Base-by-base conservation (phyloP, 2,329 filamentous ascomycete genomes). In the Dryadomyces sulphureus region DNA sequence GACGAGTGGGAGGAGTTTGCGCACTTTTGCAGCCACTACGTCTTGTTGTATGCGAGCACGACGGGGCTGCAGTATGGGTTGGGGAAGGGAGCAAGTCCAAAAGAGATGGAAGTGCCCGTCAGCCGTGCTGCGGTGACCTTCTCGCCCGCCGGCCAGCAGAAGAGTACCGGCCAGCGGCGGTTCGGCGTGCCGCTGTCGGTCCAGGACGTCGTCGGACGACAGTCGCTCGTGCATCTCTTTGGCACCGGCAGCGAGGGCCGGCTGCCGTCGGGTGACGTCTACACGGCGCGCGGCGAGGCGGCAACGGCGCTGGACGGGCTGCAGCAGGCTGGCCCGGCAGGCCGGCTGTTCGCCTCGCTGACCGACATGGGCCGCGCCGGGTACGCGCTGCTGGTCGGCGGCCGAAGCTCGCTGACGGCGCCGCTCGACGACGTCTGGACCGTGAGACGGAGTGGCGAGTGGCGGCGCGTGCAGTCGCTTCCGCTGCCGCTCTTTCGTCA, bases 1-100 rank as follows among this genome's bases (percentile, higher is more conserved):
- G 90, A 96, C 60, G 89, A 95, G 62, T 94, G 87, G 87, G 90
- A 96, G 61, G 90, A 95, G 56, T 88, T 95, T 57, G 79, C 83
- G 2, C 67, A 94, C 1, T 94, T 93, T 60, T 78, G 76, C 2
- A 79, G 79, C 30, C 89, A 95, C 61, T 94, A 94, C 61, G 84
- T 89, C 54, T 64, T 95, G 38, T 68, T 94, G 8, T 68, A 77
- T 43, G 85, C 86, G 14, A 70, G 65, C 38, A 76, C 51, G 24
- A 50, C 7, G 8, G 17, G 19, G 5, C 12, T 19, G 38, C 17
- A 5, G 17, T 21, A 24, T 17, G 39, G 8, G 7, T 27, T 19
- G n/a, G 22, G 17, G 14, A 19, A 34, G 5, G 9, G 2, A 9
- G 25, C n/a, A 4, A 11, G 17, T 22, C 24, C 21, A 4, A 30